Evolutionary conservation across 192 early-diverging fungal genomes (phyloP).

Genomic region (Podila minutissima): DNA sequence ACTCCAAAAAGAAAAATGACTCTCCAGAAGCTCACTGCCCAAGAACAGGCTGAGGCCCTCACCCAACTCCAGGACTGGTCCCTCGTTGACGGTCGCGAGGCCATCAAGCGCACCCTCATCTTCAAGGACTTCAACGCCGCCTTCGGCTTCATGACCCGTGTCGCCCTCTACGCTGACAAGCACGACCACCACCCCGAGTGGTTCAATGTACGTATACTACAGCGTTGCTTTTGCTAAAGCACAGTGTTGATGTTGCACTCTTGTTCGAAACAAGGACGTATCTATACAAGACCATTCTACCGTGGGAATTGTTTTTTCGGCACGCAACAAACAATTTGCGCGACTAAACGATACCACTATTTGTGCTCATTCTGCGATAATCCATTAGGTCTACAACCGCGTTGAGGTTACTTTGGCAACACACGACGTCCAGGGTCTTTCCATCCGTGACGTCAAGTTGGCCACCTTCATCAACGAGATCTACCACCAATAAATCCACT

Average conservation of each 20-base stretch:
- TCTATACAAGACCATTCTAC: too few species aligned
- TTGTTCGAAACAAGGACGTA: not conserved
- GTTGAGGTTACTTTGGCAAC: slow-evolving; percentile 92
- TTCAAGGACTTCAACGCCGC: slow-evolving; percentile 90
- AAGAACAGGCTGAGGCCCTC: slow-evolving; percentile 53
- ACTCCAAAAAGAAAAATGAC: slow-evolving; percentile 6
- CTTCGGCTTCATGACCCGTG: slow-evolving; percentile 95
- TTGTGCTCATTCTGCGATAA: not conserved
- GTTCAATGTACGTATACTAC: slow-evolving; percentile 73
- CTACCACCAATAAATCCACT: slow-evolving; percentile 31
- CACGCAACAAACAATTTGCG: not conserved
- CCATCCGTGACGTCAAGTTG: slow-evolving; percentile 77
- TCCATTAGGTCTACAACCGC: slow-evolving; percentile 86
- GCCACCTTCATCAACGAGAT: slow-evolving; percentile 74
- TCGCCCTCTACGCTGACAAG: slow-evolving; percentile 91
- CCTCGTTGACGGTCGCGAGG: slow-evolving; percentile 71
- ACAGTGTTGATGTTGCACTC: not conserved
- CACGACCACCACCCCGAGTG: slow-evolving; percentile 95
- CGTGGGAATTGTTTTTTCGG: too few species aligned
- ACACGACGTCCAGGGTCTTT: slow-evolving; percentile 89
- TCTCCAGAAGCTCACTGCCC: slow-evolving; percentile 51
- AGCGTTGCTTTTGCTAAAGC: not conserved
- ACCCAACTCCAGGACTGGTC: slow-evolving; percentile 64
- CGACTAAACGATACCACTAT: not conserved
- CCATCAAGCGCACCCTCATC: slow-evolving; percentile 77